Conservation (phyloP, 192 early-diverging fungal species). For the Backusella psychrophila region DNA sequence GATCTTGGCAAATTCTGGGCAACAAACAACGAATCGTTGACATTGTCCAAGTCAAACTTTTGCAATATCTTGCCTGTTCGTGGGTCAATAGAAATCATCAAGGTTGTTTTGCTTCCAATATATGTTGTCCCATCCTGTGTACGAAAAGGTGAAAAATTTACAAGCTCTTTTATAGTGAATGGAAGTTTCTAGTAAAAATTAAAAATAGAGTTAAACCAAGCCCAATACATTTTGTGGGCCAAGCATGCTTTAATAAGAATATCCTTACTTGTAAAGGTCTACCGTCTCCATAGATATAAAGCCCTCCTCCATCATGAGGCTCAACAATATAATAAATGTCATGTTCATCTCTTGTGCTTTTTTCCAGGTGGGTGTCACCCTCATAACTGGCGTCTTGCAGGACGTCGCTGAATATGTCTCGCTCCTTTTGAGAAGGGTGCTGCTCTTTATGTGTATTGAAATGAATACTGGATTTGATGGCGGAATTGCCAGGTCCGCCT, state of each 20-base stretch:
- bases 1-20: conserved; percentile 25
- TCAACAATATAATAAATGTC: conserved; percentile 72
- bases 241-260: not conserved
- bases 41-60: conserved; percentile 51
- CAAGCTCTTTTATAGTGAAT: conserved; percentile 69
- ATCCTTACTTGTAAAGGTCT: conserved; percentile 53
- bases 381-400: not conserved
- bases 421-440: not conserved
- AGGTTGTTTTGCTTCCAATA: conserved; percentile 64
- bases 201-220: not conserved
- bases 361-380: not conserved
- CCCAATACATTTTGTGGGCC: not conserved
- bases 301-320: conserved; percentile 62
- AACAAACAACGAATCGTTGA: conserved; percentile 15
- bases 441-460: conserved; percentile 27
- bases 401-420: not conserved
- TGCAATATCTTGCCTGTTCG: conserved; percentile 58
- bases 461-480: conserved; percentile 34
- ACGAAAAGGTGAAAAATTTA: conserved; percentile 56
- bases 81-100: conserved; percentile 71
- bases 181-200: conserved; percentile 52
- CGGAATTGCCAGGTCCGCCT: conserved; percentile 47
- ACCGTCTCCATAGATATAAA: conserved; percentile 59
- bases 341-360: conserved; percentile 16
- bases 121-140: conserved; percentile 55